Conservation (phyloP, 192 early-diverging fungal species). For the Entomortierella beljakovae region DNA sequence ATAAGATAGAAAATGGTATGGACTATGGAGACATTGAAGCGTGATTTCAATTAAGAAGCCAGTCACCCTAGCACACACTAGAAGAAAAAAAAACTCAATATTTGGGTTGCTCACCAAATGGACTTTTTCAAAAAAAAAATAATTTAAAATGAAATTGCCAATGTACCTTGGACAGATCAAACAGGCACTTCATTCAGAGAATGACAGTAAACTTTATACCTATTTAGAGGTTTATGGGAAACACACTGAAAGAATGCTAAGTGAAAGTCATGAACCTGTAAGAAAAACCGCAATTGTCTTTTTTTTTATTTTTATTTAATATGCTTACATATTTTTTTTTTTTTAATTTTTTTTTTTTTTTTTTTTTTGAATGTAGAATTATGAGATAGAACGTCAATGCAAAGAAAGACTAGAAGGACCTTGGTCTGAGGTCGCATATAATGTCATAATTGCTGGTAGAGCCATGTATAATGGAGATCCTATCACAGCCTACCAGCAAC, state of each 20-base stretch:
- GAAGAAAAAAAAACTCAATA: not conserved
- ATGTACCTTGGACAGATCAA: slow-evolving; percentile 43
- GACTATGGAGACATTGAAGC: too few species aligned
- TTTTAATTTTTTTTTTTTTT: not conserved
- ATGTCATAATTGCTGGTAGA: slow-evolving; percentile 54
- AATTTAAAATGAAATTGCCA: slow-evolving; percentile 22
- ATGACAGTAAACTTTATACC: slow-evolving; percentile 26
- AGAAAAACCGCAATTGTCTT: not conserved
- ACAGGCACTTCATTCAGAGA: slow-evolving; percentile 23
- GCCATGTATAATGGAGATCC: slow-evolving; percentile 36
- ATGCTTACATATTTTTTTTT: not conserved
- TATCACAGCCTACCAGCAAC: slow-evolving; percentile 57
- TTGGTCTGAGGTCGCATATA: slow-evolving; percentile 61
- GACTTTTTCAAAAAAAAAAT: not conserved
- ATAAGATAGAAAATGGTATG: too few species aligned
- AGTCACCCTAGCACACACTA: not conserved
- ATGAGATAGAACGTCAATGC: slow-evolving; percentile 21
- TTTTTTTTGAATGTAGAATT: not conserved
- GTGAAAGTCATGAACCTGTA: slow-evolving; percentile 27
- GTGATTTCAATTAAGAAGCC: too few species aligned
- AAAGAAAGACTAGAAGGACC: slow-evolving; percentile 34
- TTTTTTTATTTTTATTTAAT: not conserved
- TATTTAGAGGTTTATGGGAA: slow-evolving; percentile 23
- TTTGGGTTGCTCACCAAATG: not conserved
- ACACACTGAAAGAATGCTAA: slow-evolving; percentile 27